A percentile compares a stretch with the other conserved stretches of the same genome.
Evolutionary conservation across 164 flowering plant species (phyloP).

Genomic region (Kingdonia uniflora): DNA sequence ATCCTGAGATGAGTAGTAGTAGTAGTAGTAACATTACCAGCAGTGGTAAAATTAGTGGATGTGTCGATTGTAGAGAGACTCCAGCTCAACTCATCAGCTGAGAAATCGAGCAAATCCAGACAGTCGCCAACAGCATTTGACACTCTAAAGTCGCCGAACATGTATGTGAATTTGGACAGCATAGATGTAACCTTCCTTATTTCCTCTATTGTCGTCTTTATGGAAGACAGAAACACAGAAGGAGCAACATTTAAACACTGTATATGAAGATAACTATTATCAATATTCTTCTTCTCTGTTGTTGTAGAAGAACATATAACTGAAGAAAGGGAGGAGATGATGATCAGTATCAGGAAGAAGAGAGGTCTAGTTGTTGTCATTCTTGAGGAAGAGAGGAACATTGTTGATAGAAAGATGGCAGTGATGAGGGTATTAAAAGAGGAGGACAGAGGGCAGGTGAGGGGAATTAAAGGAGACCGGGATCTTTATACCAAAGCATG

Average conservation of each 20-base stretch:
- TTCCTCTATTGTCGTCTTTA: conserved; percentile 28
- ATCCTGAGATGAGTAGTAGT: too few relatives aligned
- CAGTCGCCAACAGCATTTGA: conserved; percentile 66
- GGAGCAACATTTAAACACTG: conserved; percentile 33
- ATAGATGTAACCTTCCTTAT: conserved; percentile 28
- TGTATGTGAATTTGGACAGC: conserved; percentile 28
- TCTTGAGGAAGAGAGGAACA: neutral
- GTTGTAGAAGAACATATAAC: too few relatives aligned
- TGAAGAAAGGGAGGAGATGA: neutral
- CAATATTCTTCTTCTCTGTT: neutral
- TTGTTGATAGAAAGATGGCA: neutral
- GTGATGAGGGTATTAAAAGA: neutral
- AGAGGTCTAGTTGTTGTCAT: neutral
- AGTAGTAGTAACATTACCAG: neutral
- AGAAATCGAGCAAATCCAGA: conserved; percentile 65
- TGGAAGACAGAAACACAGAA: conserved; percentile 25
- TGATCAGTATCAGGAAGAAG: neutral
- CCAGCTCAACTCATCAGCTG: conserved; percentile 54
- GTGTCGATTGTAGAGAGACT: conserved; percentile 35
- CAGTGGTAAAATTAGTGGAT: neutral
- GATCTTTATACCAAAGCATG: too few relatives aligned
- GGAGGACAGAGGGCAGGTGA: conserved; percentile 6
- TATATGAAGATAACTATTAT: neutral
- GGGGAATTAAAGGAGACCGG: neutral
- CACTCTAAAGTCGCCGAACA: conserved; percentile 36